These are phyloP conservation scores for Chytridium lagenaria DNA, from an alignment of 371 early-diverging fungal species.

Conservation along the genomic window DNA sequence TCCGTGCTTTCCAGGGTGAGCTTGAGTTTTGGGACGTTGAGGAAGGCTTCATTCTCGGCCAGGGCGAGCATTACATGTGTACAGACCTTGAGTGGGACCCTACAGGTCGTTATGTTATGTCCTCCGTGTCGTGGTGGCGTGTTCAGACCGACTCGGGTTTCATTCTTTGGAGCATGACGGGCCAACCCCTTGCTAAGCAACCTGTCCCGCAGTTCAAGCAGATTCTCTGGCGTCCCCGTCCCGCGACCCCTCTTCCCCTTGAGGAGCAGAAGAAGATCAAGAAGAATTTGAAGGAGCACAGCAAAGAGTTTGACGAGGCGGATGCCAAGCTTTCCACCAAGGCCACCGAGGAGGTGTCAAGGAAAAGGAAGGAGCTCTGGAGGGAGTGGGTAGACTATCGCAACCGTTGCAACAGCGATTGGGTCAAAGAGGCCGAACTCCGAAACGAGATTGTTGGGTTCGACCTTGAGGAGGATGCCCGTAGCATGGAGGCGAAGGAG, in stretches of 20 bases:
- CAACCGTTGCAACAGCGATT: slow-evolving; percentile 41
- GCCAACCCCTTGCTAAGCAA: slow-evolving; percentile 78
- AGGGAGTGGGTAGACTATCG: slow-evolving; percentile 55
- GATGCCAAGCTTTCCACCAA: slow-evolving; percentile 49
- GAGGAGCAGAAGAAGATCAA: slow-evolving; percentile 84
- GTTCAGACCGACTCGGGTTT: slow-evolving; percentile 83
- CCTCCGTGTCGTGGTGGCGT: slow-evolving; percentile 86
- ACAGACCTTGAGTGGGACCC: slow-evolving; percentile 98
- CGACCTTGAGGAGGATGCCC: slow-evolving; percentile 43
- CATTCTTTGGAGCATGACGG: slow-evolving; percentile 91
- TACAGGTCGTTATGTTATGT: slow-evolving; percentile 91
- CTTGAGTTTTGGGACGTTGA: slow-evolving; percentile 95
- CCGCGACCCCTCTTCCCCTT: slow-evolving; percentile 74
- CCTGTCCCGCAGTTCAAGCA: slow-evolving; percentile 87
- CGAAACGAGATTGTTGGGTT: slow-evolving; percentile 51
- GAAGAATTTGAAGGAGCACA: slow-evolving; percentile 90
- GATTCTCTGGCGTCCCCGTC: slow-evolving; percentile 95
- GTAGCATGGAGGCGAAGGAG: slow-evolving; percentile 38
- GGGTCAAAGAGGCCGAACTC: slow-evolving; percentile 32
- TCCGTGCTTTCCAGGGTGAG: slow-evolving; percentile 80
- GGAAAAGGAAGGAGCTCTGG: slow-evolving; percentile 43
- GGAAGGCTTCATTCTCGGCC: slow-evolving; percentile 73
- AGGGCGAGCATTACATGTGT: slow-evolving; percentile 89
- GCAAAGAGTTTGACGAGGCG: slow-evolving; percentile 79
- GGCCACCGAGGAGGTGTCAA: slow-evolving; percentile 48